A percentile compares a stretch with the other conserved stretches of the same genome.
Evolutionary conservation across 495 filamentous ascomycete genomes (phyloP).

Genomic region (Venustampulla echinocandica): DNA sequence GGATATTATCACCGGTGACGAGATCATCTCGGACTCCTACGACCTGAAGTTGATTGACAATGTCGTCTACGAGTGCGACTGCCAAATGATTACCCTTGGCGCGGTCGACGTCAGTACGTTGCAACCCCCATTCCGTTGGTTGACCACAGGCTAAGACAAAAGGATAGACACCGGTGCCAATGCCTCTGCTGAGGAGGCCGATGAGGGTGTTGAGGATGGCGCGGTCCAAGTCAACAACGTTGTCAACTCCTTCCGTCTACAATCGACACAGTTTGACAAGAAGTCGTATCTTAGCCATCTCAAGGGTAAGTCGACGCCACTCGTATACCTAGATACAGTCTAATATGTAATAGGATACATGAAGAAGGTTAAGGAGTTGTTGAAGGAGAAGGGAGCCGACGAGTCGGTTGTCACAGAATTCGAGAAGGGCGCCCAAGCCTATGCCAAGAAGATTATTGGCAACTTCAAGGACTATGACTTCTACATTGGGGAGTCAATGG

Average conservation of each 20-base stretch:
- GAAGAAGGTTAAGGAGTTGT: constrained; percentile 67
- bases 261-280: constrained; percentile 72
- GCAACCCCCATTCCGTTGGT: background rate
- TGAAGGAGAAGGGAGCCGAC: constrained; percentile 52
- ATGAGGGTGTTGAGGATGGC: constrained; percentile 61
- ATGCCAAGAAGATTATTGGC: constrained; percentile 66
- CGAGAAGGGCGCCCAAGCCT: constrained; percentile 60
- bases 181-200: constrained; percentile 85
- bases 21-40: constrained; percentile 94
- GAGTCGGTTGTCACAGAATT: constrained; percentile 63
- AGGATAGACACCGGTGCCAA: constrained; percentile 82
- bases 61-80: constrained; percentile 79
- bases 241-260: constrained; percentile 83
- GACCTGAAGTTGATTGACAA: constrained; percentile 65
- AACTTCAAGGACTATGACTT: constrained; percentile 96
- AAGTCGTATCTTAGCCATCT: constrained; percentile 69
- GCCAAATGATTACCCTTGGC: constrained; percentile 72
- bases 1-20: constrained; percentile 86
- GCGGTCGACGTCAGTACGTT: constrained; percentile 63
- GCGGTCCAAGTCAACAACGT: constrained; percentile 83
- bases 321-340: background rate
- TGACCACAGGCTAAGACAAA: constrained; percentile 7
- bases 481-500: constrained; percentile 83
- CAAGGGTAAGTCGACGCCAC: constrained; percentile 52
- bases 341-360: constrained; percentile 58